Percentiles rank a stretch among this genome's conserved stretches.
phyloP scores from a whole-genome alignment of 225 moss, liverwort and hornwort genomes.

The Ulota crispa region DNA sequence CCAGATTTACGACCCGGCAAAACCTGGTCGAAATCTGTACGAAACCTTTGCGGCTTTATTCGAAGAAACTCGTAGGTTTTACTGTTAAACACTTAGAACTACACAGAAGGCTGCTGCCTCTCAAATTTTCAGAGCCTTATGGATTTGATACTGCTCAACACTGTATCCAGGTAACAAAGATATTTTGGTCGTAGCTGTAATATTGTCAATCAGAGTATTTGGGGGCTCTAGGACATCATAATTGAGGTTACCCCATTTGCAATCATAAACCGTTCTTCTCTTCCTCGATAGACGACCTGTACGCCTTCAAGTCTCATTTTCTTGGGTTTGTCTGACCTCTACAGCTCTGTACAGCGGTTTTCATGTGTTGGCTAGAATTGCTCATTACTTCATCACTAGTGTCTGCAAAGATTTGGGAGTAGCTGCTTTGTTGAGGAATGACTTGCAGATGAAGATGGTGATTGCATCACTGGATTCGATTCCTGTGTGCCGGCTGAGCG shows the following conservation, averaged over 20 bases:
- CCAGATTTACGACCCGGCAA: slow-evolving; percentile 9
- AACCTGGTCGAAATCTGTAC: slow-evolving; percentile 19
- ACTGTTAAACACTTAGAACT: not conserved
- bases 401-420: not conserved
- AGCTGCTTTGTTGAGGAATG: not conserved
- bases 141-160: not conserved
- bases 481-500: not conserved
- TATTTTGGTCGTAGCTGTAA: not conserved
- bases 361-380: slow-evolving; percentile 1
- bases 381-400: not conserved
- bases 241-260: slow-evolving; percentile 8
- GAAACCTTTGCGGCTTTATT: slow-evolving; percentile 11
- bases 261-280: not conserved
- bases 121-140: not conserved
- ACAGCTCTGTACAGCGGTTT: slow-evolving; percentile 7
- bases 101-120: not conserved
- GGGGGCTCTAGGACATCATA: slow-evolving; percentile 6
- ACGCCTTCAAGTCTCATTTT: not conserved
- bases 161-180: not conserved
- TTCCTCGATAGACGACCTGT: not conserved
- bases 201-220: not conserved
- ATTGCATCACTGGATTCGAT: not conserved
- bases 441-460: slow-evolving; percentile 4
- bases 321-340: not conserved
- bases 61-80: not conserved